Percentiles rank a stretch among this genome's conserved stretches.
Conservation (phyloP, 225 moss, liverwort and hornwort species). For the Pseudoscleropodium purum region DNA sequence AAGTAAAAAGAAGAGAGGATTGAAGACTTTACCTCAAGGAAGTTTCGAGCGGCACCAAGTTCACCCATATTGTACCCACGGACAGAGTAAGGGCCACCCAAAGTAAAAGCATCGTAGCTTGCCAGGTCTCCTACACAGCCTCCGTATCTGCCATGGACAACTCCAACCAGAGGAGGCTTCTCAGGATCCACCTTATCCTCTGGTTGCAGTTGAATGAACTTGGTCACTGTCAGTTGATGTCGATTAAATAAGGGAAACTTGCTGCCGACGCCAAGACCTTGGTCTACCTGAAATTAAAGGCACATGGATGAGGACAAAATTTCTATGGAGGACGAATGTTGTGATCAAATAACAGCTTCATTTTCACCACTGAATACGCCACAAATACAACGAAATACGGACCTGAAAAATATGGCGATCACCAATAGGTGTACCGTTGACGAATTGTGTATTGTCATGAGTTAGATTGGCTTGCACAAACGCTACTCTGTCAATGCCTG, state of each 20-base stretch:
- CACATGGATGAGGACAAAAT: background rate
- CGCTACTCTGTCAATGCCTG: slow-evolving; percentile 78
- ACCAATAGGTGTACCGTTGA: slow-evolving; percentile 84
- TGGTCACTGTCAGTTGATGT: slow-evolving; percentile 67
- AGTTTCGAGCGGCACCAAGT: slow-evolving; percentile 80
- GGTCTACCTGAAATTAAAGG: slow-evolving; percentile 47
- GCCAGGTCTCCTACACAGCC: slow-evolving; percentile 90
- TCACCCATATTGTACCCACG: slow-evolving; percentile 94
- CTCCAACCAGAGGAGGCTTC: slow-evolving; percentile 72
- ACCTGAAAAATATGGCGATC: slow-evolving; percentile 78
- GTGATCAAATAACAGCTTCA: background rate
- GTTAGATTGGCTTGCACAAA: slow-evolving; percentile 91
- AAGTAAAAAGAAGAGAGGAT: background rate
- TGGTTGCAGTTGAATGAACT: slow-evolving; percentile 76
- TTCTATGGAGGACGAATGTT: background rate
- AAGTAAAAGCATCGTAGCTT: slow-evolving; percentile 81
- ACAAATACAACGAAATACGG: background rate
- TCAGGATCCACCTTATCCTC: slow-evolving; percentile 60
- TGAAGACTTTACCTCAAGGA: slow-evolving; percentile 34
- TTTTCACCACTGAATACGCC: background rate
- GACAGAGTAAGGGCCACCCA: slow-evolving; percentile 88
- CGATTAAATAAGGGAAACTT: slow-evolving; percentile 83
- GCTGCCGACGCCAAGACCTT: slow-evolving; percentile 86
- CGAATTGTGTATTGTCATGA: slow-evolving; percentile 81
- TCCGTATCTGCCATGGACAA: slow-evolving; percentile 80